Evolutionary conservation across 2,329 filamentous ascomycete genomes (phyloP).

Genomic region (Colletotrichum viniferum): DNA sequence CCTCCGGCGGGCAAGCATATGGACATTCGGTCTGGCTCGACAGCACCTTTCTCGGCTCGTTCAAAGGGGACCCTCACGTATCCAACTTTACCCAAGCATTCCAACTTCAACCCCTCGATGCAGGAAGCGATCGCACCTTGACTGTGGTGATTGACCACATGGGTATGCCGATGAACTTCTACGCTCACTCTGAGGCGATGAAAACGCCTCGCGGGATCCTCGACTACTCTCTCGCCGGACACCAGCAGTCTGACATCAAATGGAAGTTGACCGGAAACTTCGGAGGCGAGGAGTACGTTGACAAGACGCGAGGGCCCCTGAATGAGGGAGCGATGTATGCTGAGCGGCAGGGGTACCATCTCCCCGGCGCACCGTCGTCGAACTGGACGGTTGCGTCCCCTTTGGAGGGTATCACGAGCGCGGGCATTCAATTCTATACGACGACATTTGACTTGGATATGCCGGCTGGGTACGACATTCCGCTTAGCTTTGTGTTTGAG

Average conservation of each 20-base stretch:
- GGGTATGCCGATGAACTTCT: constrained; percentile 68
- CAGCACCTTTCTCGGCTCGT: constrained; percentile 46
- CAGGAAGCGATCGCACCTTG: constrained; percentile 61
- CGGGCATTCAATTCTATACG: constrained; percentile 61
- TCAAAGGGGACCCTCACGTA: not conserved
- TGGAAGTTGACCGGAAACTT: constrained; percentile 71
- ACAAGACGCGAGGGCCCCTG: constrained; percentile 60
- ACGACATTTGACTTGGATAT: constrained; percentile 60
- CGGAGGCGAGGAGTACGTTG: constrained; percentile 59
- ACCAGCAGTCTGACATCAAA: constrained; percentile 47
- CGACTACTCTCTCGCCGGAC: constrained; percentile 55
- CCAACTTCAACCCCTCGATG: constrained; percentile 36
- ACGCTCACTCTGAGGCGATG: constrained; percentile 58
- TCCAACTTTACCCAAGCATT: constrained; percentile 41
- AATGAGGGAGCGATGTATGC: constrained; percentile 64
- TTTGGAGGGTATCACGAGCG: constrained; percentile 39
- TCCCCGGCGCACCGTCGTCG: not conserved
- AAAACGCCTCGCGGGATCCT: constrained; percentile 64
- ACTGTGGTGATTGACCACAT: constrained; percentile 73
- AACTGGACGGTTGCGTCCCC: constrained; percentile 49
- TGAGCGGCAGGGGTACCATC: constrained; percentile 60
- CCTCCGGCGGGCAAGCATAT: constrained; percentile 69
- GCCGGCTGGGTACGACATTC: constrained; percentile 59
- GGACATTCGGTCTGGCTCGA: constrained; percentile 69
- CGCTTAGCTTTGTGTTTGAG: constrained; percentile 58